These are phyloP conservation scores for Apiospora saccharicola DNA, from an alignment of 2,329 filamentous ascomycete genomes.

Conservation along the genomic window DNA sequence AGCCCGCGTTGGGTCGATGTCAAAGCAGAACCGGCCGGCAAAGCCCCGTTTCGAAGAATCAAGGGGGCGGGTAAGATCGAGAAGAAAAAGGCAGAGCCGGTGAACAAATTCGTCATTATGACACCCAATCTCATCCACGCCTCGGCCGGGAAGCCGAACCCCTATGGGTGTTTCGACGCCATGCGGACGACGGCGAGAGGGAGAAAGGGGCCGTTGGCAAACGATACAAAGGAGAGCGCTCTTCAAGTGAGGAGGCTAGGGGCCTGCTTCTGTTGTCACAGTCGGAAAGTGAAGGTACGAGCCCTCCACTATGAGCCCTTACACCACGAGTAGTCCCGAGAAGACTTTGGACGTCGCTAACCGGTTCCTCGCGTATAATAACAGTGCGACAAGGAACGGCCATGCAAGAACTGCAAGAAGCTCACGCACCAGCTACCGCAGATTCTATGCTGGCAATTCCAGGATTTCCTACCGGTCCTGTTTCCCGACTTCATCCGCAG, in stretches of 20 bases:
- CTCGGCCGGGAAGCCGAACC: constrained; percentile 58
- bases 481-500: constrained; percentile 60
- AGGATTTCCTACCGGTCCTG: constrained; percentile 59
- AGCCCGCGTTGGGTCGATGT: constrained; percentile 38
- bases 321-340: not conserved
- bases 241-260: constrained; percentile 61
- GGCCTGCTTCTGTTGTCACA: constrained; percentile 67
- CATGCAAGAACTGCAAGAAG: constrained; percentile 64
- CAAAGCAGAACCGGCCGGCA: constrained; percentile 35
- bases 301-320: not conserved
- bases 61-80: constrained; percentile 49
- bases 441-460: constrained; percentile 66
- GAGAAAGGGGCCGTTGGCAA: constrained; percentile 62
- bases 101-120: constrained; percentile 62
- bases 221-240: constrained; percentile 62
- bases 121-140: constrained; percentile 61
- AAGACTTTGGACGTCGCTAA: not conserved
- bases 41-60: constrained; percentile 51
- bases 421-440: constrained; percentile 58
- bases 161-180: constrained; percentile 63
- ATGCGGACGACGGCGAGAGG: constrained; percentile 61
- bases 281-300: constrained; percentile 59
- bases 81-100: constrained; percentile 52
- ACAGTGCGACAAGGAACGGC: constrained; percentile 59
- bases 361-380: not conserved